These are phyloP conservation scores for Pilasporangium apinafurcum DNA, from an alignment of 352 stramenopile genomes.

Conservation along the genomic window DNA sequence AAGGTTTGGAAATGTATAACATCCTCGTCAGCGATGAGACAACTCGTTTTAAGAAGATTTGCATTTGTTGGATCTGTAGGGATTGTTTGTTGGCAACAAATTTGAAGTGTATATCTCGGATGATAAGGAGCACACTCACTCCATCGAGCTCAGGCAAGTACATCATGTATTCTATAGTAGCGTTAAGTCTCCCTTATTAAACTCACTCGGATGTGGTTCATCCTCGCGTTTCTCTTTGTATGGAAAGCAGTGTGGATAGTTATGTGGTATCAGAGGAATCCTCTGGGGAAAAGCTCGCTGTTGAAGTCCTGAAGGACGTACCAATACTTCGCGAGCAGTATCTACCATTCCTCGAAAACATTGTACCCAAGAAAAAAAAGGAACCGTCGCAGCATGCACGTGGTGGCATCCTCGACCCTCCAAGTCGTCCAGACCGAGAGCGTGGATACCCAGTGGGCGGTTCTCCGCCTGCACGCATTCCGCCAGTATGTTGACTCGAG, in stretches of 20 bases:
- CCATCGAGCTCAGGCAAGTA: slow-evolving; percentile 60
- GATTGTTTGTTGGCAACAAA: slow-evolving; percentile 66
- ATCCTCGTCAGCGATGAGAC: no score
- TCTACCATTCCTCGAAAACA: slow-evolving; percentile 45
- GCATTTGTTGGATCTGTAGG: slow-evolving; percentile 21
- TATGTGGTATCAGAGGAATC: slow-evolving; percentile 1
- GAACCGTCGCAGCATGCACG: not conserved
- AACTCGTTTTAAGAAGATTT: not conserved
- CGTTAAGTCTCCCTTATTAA: no score
- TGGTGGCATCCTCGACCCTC: no score
- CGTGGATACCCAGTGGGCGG: not conserved
- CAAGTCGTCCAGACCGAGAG: no score
- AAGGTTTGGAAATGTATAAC: slow-evolving; percentile 27
- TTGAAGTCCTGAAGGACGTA: slow-evolving; percentile 44
- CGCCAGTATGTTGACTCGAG: slow-evolving; percentile 17
- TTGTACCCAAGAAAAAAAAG: slow-evolving; percentile 37
- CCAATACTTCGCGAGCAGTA: slow-evolving; percentile 36
- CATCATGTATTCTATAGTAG: no score
- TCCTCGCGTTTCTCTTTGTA: not conserved
- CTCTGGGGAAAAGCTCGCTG: slow-evolving; percentile 14
- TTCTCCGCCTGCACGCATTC: not conserved
- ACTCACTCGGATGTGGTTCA: no score
- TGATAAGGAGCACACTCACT: slow-evolving; percentile 55
- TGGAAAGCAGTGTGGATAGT: slow-evolving; percentile 1
- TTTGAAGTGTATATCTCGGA: slow-evolving; percentile 78